Conservation (phyloP, 345 rosid genomes). For the Syzygium oleosum region DNA sequence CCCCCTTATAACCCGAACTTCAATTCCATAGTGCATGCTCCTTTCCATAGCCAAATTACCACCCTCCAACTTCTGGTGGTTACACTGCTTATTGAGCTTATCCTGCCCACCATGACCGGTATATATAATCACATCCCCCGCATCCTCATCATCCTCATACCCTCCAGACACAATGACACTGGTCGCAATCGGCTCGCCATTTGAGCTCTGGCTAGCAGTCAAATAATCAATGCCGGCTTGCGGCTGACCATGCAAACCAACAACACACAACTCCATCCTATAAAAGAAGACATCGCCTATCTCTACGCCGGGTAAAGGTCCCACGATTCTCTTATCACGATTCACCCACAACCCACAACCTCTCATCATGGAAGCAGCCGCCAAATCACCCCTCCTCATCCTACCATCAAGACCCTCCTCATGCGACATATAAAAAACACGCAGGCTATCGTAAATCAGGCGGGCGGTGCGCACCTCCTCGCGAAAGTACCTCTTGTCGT, state of each 20-base stretch:
- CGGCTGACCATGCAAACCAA: conserved; percentile 77
- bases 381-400: conserved; percentile 47
- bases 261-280: conserved; percentile 67
- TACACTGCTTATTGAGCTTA: conserved; percentile 48
- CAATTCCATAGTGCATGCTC: conserved; percentile 72
- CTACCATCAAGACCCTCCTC: conserved; percentile 31
- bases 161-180: conserved; percentile 89
- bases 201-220: conserved; percentile 53
- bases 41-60: conserved; percentile 84
- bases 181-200: conserved; percentile 79
- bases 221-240: conserved; percentile 90
- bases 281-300: conserved; percentile 78
- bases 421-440: conserved; percentile 26
- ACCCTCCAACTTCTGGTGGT: conserved; percentile 76
- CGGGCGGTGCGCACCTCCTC: conserved; percentile 55
- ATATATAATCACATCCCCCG: conserved; percentile 60
- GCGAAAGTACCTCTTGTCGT: conserved; percentile 56
- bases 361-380: conserved; percentile 47
- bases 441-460: conserved; percentile 60
- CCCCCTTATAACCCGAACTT: conserved; percentile 72
- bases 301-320: conserved; percentile 69
- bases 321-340: conserved; percentile 77
- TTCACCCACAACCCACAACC: conserved; percentile 59
- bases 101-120: conserved; percentile 93
- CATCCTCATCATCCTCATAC: conserved; percentile 77